Conservation (phyloP, 305 asterid species). For the Solanum hybrid region DNA sequence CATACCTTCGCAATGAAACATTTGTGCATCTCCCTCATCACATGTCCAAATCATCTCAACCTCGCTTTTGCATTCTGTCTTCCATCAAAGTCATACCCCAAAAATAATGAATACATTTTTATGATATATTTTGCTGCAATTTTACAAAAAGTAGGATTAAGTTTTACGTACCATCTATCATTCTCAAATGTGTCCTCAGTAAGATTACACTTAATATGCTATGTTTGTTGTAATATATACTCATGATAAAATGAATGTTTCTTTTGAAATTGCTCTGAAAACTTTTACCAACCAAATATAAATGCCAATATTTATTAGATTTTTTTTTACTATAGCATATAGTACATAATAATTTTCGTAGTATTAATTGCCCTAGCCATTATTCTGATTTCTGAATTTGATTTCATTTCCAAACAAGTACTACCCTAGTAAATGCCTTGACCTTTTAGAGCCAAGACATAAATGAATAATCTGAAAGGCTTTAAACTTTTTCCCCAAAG, state of each 20-base stretch:
- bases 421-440: not conserved
- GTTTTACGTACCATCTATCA: not conserved
- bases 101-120: not conserved
- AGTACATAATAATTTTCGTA: not conserved
- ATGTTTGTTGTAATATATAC: not conserved
- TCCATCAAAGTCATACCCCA: not conserved
- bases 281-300: not conserved
- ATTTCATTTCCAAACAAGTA: not conserved
- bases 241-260: not conserved
- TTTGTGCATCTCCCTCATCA: not conserved
- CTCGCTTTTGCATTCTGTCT: not conserved
- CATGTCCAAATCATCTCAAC: no score
- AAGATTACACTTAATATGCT: not conserved
- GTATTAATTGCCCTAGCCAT: not conserved
- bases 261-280: not conserved
- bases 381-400: not conserved
- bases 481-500: not conserved
- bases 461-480: not conserved
- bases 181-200: not conserved
- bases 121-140: no score
- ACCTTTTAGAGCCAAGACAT: not conserved
- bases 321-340: not conserved
- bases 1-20: fast-evolving
- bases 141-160: not conserved
- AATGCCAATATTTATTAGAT: not conserved